Conservation (phyloP, 768 basidiomycete genomes). For the Lentinula raphanica region DNA sequence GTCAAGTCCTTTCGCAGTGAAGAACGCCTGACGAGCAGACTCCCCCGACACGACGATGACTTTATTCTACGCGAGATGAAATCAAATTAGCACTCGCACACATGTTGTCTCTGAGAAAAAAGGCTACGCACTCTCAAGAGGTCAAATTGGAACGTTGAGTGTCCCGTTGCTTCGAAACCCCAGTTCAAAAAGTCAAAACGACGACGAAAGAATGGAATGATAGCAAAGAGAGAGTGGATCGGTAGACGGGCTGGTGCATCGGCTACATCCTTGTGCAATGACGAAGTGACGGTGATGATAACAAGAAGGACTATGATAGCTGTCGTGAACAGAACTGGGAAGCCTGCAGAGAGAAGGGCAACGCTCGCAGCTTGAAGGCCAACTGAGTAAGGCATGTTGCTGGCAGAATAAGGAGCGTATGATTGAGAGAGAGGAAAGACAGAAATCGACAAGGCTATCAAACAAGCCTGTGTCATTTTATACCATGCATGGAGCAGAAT, state of each 20-base stretch:
- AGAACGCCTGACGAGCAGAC: conserved; percentile 61
- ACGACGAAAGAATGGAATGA: conserved; percentile 61
- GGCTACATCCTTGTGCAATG: conserved; percentile 40
- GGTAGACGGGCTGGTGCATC: conserved; percentile 57
- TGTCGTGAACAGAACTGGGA: conserved; percentile 42
- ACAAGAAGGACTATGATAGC: conserved; percentile 42
- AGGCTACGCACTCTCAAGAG: conserved; percentile 50
- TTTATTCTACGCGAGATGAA: conserved; percentile 44
- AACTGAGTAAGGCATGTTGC: conserved; percentile 44
- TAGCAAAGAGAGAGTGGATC: conserved; percentile 50
- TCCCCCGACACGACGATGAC: conserved; percentile 78
- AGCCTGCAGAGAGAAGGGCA: conserved; percentile 47
- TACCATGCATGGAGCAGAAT: conserved; percentile 2
- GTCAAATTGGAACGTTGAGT: conserved; percentile 64
- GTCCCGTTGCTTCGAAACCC: conserved; percentile 64
- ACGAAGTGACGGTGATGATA: conserved; percentile 41
- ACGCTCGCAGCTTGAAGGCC: conserved; percentile 44
- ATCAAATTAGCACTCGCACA: conserved; percentile 6
- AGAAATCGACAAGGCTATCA: conserved; percentile 2
- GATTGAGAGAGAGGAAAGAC: conserved; percentile 17
- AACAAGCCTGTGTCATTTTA: conserved; percentile 2
- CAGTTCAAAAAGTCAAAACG: conserved; percentile 71
- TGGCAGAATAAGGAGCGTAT: conserved; percentile 28
- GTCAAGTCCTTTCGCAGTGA: conserved; percentile 65
- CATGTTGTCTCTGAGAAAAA: conserved; percentile 10